These are phyloP conservation scores for Fusarium sp. DNA, from an alignment of 2,329 filamentous ascomycete genomes.

Conservation along the genomic window DNA sequence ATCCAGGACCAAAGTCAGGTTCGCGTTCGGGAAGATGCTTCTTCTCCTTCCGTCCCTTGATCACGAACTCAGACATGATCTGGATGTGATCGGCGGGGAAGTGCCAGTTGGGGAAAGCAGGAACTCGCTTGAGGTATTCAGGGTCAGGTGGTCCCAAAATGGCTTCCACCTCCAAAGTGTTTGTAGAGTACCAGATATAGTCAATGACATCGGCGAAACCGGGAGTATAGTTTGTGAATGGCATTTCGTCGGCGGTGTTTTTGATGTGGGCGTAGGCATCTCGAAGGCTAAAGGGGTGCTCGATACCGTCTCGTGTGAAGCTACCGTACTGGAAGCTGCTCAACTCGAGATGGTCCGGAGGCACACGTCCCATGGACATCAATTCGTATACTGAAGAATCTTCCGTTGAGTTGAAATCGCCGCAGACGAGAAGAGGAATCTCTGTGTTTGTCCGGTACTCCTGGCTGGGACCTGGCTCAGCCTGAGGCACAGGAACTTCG, in stretches of 20 bases:
- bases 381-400: slow-evolving; percentile 94
- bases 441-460: slow-evolving; percentile 88
- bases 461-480: slow-evolving; percentile 82
- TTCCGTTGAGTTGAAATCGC: slow-evolving; percentile 93
- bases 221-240: slow-evolving; percentile 97
- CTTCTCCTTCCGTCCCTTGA: slow-evolving; percentile 88
- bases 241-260: slow-evolving; percentile 84
- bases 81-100: slow-evolving; percentile 95
- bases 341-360: slow-evolving; percentile 84
- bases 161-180: slow-evolving; percentile 84
- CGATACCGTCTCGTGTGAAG: slow-evolving; percentile 91
- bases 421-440: slow-evolving; percentile 91
- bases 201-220: slow-evolving; percentile 94
- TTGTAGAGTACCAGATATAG: slow-evolving; percentile 98
- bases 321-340: slow-evolving; percentile 88
- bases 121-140: slow-evolving; percentile 85
- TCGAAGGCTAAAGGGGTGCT: slow-evolving; percentile 93
- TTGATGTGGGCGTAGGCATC: slow-evolving; percentile 88
- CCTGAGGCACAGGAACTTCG: slow-evolving; percentile 61
- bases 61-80: slow-evolving; percentile 87
- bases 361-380: slow-evolving; percentile 82
- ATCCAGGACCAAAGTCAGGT: slow-evolving; percentile 68
- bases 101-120: slow-evolving; percentile 93
- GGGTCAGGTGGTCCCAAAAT: slow-evolving; percentile 88
- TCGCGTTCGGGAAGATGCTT: slow-evolving; percentile 74